These are phyloP conservation scores for Ceratocystis papillata DNA, from an alignment of 2,329 filamentous ascomycete genomes.

Conservation along the genomic window DNA sequence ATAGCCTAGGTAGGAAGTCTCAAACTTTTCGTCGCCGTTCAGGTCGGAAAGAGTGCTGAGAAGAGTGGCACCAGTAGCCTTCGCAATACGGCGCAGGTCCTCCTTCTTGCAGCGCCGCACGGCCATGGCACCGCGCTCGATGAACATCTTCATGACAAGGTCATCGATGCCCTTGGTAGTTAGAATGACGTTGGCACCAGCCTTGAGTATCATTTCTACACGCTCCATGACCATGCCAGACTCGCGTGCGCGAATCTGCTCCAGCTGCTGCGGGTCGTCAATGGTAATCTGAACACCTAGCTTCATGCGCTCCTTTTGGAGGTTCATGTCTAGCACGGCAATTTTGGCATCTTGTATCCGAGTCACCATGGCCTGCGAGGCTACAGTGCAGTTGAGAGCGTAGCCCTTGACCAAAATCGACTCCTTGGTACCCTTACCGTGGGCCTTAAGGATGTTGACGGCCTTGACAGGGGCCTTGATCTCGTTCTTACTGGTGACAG, in stretches of 20 bases:
- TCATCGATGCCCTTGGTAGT: conserved; percentile 99
- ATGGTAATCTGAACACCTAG: conserved; percentile 96
- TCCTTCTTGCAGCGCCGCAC: conserved; percentile 98
- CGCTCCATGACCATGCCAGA: conserved; percentile 86
- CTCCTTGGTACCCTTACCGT: conserved; percentile 84
- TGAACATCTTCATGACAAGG: conserved; percentile 82
- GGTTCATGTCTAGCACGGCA: conserved; percentile 90
- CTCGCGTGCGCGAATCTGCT: conserved; percentile 91
- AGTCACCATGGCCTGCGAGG: conserved; percentile 95
- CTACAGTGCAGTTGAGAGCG: conserved; percentile 95
- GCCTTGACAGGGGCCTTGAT: conserved; percentile 97
- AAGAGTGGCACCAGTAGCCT: conserved; percentile 85
- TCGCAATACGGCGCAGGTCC: conserved; percentile 88
- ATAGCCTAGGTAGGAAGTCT: conserved; percentile 74
- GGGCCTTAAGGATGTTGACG: conserved; percentile 96
- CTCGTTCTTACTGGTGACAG: conserved; percentile 80
- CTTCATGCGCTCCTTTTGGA: conserved; percentile 99
- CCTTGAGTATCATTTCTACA: conserved; percentile 94
- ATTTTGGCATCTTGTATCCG: conserved; percentile 90
- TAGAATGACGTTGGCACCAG: conserved; percentile 88
- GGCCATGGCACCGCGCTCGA: conserved; percentile 91
- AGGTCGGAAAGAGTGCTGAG: conserved; percentile 89
- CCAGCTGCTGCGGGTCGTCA: conserved; percentile 90
- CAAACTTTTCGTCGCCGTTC: conserved; percentile 95
- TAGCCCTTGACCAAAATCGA: conserved; percentile 91